phyloP scores from a whole-genome alignment of 306 rosid genomes.

The Castanospermum australe region DNA sequence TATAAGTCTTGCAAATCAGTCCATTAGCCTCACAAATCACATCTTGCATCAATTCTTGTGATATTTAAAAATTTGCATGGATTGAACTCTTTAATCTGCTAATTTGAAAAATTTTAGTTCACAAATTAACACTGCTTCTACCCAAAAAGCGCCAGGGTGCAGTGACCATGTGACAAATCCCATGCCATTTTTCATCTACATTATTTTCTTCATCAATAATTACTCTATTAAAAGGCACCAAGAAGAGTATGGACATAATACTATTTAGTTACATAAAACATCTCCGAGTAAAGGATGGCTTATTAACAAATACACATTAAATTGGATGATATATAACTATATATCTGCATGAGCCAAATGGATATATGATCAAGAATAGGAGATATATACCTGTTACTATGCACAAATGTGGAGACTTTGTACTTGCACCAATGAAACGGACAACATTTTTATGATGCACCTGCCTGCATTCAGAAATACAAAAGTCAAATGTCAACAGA shows the following conservation, averaged over 20 bases:
- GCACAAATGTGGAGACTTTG: constrained; percentile 84
- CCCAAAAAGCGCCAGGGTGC: too few relatives aligned
- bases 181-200: background rate
- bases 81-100: too few relatives aligned
- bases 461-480: constrained; percentile 62
- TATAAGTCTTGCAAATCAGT: too few relatives aligned
- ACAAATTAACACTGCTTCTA: too few relatives aligned
- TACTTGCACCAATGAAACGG: constrained; percentile 91
- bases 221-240: background rate
- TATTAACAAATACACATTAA: background rate
- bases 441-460: constrained; percentile 93
- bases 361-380: constrained; percentile 1
- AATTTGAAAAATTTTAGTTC: too few relatives aligned
- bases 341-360: constrained; percentile 3
- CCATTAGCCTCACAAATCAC: too few relatives aligned
- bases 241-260: too few relatives aligned
- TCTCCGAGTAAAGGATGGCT: background rate
- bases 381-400: constrained; percentile 78
- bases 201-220: background rate
- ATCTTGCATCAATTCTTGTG: too few relatives aligned
- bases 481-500: constrained; percentile 16
- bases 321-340: constrained; percentile 6
- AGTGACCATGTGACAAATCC: too few relatives aligned
- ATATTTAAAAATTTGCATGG: too few relatives aligned
- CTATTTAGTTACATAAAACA: background rate